phyloP scores from a whole-genome alignment of 2,329 filamentous ascomycete species.

The Rhynchosporium secalis region DNA sequence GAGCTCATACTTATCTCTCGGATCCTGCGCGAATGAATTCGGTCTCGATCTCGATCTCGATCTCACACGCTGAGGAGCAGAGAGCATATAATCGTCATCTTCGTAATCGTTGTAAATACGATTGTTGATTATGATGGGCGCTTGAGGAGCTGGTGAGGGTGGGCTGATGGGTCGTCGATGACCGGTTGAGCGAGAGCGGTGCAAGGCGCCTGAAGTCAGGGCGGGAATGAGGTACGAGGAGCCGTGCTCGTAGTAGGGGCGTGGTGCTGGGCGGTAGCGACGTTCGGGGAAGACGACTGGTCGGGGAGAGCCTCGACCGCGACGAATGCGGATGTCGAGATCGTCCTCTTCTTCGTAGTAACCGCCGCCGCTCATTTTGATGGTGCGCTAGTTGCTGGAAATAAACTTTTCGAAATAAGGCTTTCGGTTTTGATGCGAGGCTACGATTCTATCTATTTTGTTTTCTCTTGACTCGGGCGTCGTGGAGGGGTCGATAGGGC shows the following conservation, averaged over 20 bases:
- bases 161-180: constrained; percentile 25
- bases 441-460: background rate
- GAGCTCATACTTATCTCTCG: constrained; percentile 46
- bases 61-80: background rate
- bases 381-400: constrained; percentile 5
- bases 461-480: constrained; percentile 1
- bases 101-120: constrained; percentile 50
- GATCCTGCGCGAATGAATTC: constrained; percentile 17
- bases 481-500: constrained; percentile 10
- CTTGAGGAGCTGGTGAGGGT: constrained; percentile 38
- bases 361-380: constrained; percentile 39
- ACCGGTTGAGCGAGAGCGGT: constrained; percentile 26
- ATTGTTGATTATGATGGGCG: constrained; percentile 58
- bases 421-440: constrained; percentile 8
- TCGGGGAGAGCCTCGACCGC: constrained; percentile 35
- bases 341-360: constrained; percentile 55
- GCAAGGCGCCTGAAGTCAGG: constrained; percentile 25
- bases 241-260: constrained; percentile 24
- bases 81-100: constrained; percentile 26
- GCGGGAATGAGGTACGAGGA: constrained; percentile 30
- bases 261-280: constrained; percentile 21
- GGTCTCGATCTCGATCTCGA: constrained; percentile 17
- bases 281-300: constrained; percentile 45
- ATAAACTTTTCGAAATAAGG: background rate
- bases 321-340: constrained; percentile 51